Evolutionary conservation across 2,329 filamentous ascomycete species (phyloP), one percentile per base, ranked within the genome.

Genomic region (Cercospora canescens): DNA sequence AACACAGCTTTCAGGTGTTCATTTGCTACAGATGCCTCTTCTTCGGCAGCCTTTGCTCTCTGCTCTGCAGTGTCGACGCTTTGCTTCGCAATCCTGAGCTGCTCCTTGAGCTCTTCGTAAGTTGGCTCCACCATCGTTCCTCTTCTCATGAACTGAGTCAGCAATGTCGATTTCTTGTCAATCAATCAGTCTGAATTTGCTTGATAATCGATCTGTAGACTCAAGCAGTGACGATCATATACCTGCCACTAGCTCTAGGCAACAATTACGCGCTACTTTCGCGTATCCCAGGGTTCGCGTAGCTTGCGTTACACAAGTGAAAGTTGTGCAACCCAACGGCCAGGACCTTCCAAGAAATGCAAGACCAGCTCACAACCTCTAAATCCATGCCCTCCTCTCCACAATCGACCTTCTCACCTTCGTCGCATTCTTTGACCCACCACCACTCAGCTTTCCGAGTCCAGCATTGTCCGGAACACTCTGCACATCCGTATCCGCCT

Each of bases 381-480:
- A 30, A 21, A 41, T 45, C 34, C 16, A 41, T 24, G 26, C 37
- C 14, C 39, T 60, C 37, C 57, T 45, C 37, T 26, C 55, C 28
- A 58, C 12, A 52, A 52, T 52, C 45, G 45, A 28, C 54, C 61
- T 63, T 48, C 54, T 35, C 52, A 37, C 28, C 50, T 52, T 62
- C 26, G 63, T 60, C 30, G 56, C 5, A 37, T 55, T 48, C 26
- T 56, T 65, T 24, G 24, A 9, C 1, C 12, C 21, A 5, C 18
- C 35, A 24, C 45, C 26, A 3, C 34, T 39, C 14, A 66, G 28
- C 34, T 69, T 69, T 3, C 69, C 69, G 18, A 69, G 48, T 8
- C 69, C 69, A 48, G 69, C 69, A 58, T 14, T 68, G 3, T 21
- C 37, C 12, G 67, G 67, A 62, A 71, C 69, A 52, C 12, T 64